Percentiles rank a stretch among this genome's conserved stretches.
Conservation (phyloP, 208 protist species). For the Wallacemonas sp. region DNA sequence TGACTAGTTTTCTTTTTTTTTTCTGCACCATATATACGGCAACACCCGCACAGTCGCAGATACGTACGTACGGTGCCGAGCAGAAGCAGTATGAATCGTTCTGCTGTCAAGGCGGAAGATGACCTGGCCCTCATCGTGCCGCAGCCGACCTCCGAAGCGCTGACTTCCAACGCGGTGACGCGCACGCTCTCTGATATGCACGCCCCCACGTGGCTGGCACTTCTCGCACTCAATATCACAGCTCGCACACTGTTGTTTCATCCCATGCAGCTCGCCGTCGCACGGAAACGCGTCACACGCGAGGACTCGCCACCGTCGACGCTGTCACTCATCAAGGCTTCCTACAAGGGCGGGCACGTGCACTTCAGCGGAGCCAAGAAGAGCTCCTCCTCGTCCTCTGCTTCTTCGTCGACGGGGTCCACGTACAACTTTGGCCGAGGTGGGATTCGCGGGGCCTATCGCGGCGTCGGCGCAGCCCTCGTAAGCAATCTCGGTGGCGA, state of each 20-base stretch:
- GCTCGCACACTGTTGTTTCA: constrained; percentile 80
- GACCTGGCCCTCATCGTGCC: not conserved
- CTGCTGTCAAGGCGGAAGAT: not conserved
- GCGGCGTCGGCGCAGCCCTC: constrained; percentile 70
- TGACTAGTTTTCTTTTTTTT: constrained; percentile 10
- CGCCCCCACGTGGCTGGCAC: constrained; percentile 71
- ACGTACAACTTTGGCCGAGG: constrained; percentile 42
- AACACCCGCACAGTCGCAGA: not conserved
- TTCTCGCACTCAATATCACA: constrained; percentile 61
- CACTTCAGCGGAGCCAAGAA: not conserved
- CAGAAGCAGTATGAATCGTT: not conserved
- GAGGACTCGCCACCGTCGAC: constrained; percentile 57
- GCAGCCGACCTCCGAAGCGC: constrained; percentile 5
- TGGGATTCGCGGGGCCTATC: constrained; percentile 67
- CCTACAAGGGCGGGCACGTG: constrained; percentile 50
- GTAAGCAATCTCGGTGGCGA: constrained; percentile 76
- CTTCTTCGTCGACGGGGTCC: too few relatives aligned
- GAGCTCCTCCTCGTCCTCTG: too few relatives aligned
- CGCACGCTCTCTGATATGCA: constrained; percentile 80
- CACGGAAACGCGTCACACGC: constrained; percentile 76
- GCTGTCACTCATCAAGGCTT: constrained; percentile 33
- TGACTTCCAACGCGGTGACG: constrained; percentile 73
- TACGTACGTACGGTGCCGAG: not conserved
- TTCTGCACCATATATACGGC: not conserved
- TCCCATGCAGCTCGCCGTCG: constrained; percentile 72